Base-by-base conservation (phyloP, 2,329 filamentous ascomycete species). In the Macroventuria anomochaeta region DNA sequence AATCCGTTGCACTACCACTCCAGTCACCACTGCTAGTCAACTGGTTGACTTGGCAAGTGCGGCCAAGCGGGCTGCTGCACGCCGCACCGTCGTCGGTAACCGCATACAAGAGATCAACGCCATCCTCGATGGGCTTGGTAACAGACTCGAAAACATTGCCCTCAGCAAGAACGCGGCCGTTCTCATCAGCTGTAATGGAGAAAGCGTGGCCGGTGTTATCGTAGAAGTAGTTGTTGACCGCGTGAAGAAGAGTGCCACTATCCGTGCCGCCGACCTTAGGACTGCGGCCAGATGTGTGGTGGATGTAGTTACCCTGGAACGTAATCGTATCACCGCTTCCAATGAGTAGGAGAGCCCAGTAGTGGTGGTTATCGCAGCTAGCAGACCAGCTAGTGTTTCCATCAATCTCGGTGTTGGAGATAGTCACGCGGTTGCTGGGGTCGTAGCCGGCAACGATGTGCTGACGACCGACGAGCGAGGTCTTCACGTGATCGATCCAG, bases 401-500 rank as follows among this genome's bases (percentile, higher is more conserved):
- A 32, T 68, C 59, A 41, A 68, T 57, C 20, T 65, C 60, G 18
- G 46, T 56, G 55, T 66, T 68, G 34, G 58, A 59, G 38, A 68
- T 59, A 7, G 63, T 63, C 18, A 68, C 56, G 43, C 57, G 39
- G 33, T 49, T 53, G 42, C 39, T 53, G 42, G 63, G 52, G 17
- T 52, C 53, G 32, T 62, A 53, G 38, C 62, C 59, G 13, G 52
- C 20, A 38, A 65, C 62, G 18, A 63, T 46, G 44, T 59, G 55
- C 18, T 63, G 58, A 47, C 63, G 58, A 11, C 62, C 62, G 34
- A 64, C 56, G 21, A 59, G 34, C 12, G 59, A 62, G 28, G 49
- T 59, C 41, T 61, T 63, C 20, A 63, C 58, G 41, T 68, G 63
- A 39, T 76, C 73, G 36, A 75, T 73, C 72, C 72, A 75, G 49